These are phyloP conservation scores for Malus fusca DNA, from an alignment of 306 rosid genomes.

Conservation along the genomic window DNA sequence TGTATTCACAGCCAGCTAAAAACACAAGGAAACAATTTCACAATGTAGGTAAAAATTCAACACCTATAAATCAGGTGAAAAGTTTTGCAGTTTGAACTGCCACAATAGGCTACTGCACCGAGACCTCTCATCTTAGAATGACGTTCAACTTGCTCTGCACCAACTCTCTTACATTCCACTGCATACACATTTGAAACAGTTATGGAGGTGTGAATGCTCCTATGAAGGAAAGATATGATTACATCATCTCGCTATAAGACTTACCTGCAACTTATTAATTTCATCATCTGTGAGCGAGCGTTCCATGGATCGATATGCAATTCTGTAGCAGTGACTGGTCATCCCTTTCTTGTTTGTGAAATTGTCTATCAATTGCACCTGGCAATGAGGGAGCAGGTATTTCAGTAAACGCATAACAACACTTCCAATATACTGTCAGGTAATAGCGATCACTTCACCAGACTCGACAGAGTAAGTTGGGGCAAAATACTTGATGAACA, in stretches of 20 bases:
- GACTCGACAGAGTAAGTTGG: background rate
- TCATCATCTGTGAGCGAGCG: constrained; percentile 95
- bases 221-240: background rate
- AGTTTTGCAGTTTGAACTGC: background rate
- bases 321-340: constrained; percentile 97
- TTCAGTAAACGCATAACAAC: background rate
- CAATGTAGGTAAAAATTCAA: background rate
- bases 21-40: too few species aligned
- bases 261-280: constrained; percentile 60
- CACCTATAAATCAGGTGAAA: background rate
- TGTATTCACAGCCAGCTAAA: background rate
- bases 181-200: constrained; percentile 1
- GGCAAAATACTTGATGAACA: background rate
- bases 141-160: constrained; percentile 45
- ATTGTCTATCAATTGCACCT: constrained; percentile 90
- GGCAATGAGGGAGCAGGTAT: background rate
- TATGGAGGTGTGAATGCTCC: background rate
- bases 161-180: constrained; percentile 35
- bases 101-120: background rate
- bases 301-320: constrained; percentile 89
- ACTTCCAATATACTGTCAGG: background rate
- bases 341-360: constrained; percentile 96
- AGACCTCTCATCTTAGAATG: constrained; percentile 28
- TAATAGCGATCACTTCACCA: background rate
- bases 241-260: background rate